Conservation (phyloP, 2,329 filamentous ascomycete genomes). For the Hypoxylon sp. region DNA sequence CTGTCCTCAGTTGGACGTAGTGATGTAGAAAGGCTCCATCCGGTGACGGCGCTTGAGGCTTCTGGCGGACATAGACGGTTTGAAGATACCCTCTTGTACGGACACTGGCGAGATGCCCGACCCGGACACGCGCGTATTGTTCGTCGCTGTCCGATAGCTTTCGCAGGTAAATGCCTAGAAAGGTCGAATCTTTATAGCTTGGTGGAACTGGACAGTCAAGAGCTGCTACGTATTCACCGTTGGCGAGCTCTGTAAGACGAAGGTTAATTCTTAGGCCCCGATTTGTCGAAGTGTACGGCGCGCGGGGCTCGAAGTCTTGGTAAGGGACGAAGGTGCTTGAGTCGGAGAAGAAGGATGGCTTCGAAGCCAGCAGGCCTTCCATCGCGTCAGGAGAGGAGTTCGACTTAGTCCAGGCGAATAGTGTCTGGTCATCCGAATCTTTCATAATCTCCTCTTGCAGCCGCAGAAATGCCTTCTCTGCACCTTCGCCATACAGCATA, state of each 20-base stretch:
- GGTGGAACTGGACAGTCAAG: constrained; percentile 55
- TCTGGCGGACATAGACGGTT: constrained; percentile 53
- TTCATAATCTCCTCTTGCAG: constrained; percentile 41
- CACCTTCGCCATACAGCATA: constrained; percentile 37
- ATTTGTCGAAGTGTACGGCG: constrained; percentile 50
- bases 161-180: constrained; percentile 52
- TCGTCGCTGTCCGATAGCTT: constrained; percentile 48
- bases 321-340: constrained; percentile 55
- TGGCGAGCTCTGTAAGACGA: constrained; percentile 40
- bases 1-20: constrained; percentile 5
- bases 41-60: constrained; percentile 28
- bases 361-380: constrained; percentile 60
- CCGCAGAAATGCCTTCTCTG: constrained; percentile 35
- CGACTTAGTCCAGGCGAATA: constrained; percentile 35
- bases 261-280: constrained; percentile 50
- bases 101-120: constrained; percentile 42
- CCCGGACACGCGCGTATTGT: constrained; percentile 50
- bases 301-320: constrained; percentile 52
- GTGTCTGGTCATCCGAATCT: constrained; percentile 31
- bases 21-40: constrained; percentile 47
- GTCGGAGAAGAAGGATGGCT: constrained; percentile 60
- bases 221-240: constrained; percentile 50
- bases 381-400: constrained; percentile 49
- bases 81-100: constrained; percentile 43
- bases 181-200: constrained; percentile 50